A percentile compares a stretch with the other conserved stretches of the same genome.
phyloP scores from a whole-genome alignment of 2,329 filamentous ascomycete species.

The Dactylonectria estremocensis region DNA sequence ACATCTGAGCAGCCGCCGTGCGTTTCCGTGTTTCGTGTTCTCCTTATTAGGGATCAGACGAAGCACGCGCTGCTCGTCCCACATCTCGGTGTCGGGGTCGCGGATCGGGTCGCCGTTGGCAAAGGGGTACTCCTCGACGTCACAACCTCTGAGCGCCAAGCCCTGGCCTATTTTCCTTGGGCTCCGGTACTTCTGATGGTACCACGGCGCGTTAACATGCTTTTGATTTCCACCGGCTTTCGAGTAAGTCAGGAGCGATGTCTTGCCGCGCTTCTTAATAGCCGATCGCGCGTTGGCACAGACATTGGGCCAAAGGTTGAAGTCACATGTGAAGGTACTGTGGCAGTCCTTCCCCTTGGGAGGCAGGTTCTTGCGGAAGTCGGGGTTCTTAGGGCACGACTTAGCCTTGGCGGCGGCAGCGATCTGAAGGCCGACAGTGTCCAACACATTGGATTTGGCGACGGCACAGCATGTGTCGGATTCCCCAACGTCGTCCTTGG shows the following conservation, averaged over 20 bases:
- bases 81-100: not conserved
- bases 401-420: too few relatives aligned
- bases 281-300: conserved; percentile 1
- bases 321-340: not conserved
- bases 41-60: not conserved
- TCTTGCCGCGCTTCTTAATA: not conserved
- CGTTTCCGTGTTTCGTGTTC: not conserved
- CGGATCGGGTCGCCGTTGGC: conserved; percentile 2
- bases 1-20: too few relatives aligned
- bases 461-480: not conserved
- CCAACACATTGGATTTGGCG: too few relatives aligned
- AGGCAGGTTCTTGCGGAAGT: not conserved
- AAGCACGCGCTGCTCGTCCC: not conserved
- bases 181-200: not conserved
- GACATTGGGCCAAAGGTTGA: not conserved
- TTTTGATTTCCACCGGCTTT: not conserved
- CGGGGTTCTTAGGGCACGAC: too few relatives aligned
- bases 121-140: not conserved
- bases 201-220: not conserved
- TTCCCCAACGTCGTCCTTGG: not conserved
- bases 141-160: not conserved
- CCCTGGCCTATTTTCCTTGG: not conserved
- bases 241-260: not conserved
- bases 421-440: too few relatives aligned
- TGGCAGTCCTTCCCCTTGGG: not conserved